These are phyloP conservation scores for Keithomyces neogunnii DNA, from an alignment of 2,329 filamentous ascomycete species.

Conservation along the genomic window DNA sequence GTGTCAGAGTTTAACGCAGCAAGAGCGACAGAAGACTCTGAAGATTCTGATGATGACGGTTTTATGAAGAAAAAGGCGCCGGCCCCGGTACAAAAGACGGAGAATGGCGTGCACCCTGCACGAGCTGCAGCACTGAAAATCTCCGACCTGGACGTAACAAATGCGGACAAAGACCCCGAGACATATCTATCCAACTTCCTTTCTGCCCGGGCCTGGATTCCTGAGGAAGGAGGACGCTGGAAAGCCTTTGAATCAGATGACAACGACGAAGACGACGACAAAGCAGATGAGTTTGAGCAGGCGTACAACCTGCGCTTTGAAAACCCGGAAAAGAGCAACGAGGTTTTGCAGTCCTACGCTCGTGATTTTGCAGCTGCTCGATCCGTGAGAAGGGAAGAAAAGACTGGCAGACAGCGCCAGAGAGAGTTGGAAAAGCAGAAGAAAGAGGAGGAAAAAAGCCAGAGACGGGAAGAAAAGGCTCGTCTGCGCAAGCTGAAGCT, in stretches of 20 bases:
- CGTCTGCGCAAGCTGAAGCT: constrained; percentile 80
- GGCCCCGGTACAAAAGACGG: constrained; percentile 20
- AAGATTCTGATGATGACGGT: constrained; percentile 54
- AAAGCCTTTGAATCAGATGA: constrained; percentile 90
- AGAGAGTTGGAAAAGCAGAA: constrained; percentile 70
- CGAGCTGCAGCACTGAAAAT: constrained; percentile 37
- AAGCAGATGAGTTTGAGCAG: constrained; percentile 80
- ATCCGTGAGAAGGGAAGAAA: constrained; percentile 79
- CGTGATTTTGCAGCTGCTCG: constrained; percentile 75
- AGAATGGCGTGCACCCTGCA: constrained; percentile 48
- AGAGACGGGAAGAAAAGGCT: constrained; percentile 72
- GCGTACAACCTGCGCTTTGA: constrained; percentile 97
- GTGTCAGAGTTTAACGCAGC: constrained; percentile 72
- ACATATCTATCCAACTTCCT: constrained; percentile 93
- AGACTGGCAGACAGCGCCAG: constrained; percentile 65
- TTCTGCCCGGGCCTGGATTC: constrained; percentile 82
- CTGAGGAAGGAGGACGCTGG: constrained; percentile 56
- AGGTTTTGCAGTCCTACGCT: constrained; percentile 79
- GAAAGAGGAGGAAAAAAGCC: constrained; percentile 69
- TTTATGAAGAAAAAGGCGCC: constrained; percentile 63
- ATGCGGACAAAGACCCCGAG: constrained; percentile 83
- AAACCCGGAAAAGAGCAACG: constrained; percentile 79
- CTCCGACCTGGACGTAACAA: constrained; percentile 56
- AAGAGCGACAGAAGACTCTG: constrained; percentile 32
- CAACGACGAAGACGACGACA: constrained; percentile 68